Evolutionary conservation across 495 filamentous ascomycete species (phyloP), one percentile per base, ranked within the genome.

Genomic region (Daldinia bambusicola): DNA sequence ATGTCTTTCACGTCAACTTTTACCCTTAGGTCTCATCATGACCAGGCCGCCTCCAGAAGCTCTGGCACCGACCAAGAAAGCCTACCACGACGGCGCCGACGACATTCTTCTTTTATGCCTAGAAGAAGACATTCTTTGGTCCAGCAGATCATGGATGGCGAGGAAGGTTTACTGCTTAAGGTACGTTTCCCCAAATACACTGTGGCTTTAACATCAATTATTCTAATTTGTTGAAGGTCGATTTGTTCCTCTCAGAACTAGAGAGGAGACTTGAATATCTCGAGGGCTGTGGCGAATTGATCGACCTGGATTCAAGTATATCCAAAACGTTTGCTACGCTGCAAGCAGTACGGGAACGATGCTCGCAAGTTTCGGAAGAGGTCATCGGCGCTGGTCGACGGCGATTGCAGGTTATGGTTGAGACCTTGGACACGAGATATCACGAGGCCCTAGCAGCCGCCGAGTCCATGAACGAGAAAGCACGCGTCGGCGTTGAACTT

Each of bases 391-490:
- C 92, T 50, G 94, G 95, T 30, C 89, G 90, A 60, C 89, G 92
- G 68, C 87, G 93, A 52, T 92, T 97, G 41, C 90, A 91, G 70
- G 88, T 97, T 50, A 87, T 98, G 78, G 93, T 99, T 16, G 95
- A 98, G 64, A 97, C 93, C 2, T 84, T 99, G n/a, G 95, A 99
- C 76, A 87, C 86, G 12, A 85, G 92, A 67, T 99, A 98, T 80
- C 91, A 94, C 34, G 92, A 95, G 65, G 94, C 89, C n/a, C 78
- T 99, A 61, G 89, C 86, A 6, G 92, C 90, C 9, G 94, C 93
- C 66, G 94, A 91, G 63, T 93, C 95, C 4, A 79, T 98, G 76
- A 92, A 94, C 70, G 93, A 96, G 71, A 98, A 98, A 79, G 93
- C 94, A 4, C 89, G 92, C 66, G 89, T 92, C 18, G 93, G 93